Evolutionary conservation across 345 rosid species (phyloP), one percentile per base, ranked within the genome.

Genomic region (Salix viminalis): DNA sequence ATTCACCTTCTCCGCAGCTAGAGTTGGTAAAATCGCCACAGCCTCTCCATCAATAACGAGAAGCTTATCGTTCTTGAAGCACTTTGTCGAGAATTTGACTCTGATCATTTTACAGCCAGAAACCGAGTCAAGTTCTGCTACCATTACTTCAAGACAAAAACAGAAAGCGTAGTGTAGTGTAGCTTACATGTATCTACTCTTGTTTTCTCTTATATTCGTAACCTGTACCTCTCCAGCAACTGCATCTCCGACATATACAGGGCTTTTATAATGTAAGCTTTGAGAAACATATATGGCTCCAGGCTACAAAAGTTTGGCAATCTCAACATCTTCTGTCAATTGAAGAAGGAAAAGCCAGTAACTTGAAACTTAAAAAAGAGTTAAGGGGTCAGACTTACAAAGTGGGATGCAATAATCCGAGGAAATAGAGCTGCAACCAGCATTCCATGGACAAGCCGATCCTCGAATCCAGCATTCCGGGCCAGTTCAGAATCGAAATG

Each of bases 361-460:
- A 26, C 68, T 24, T 24, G 67, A 64, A 64, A 26, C 18, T 34
- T 18, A 65, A 65, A 32, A 12, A 30, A 65, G 68, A 11, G 64
- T 4, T 39, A 0, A 34, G 71, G 28, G 24, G 64, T 28, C 6
- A 16, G 73, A 79, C 95, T 92, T 84, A 92, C 99, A 58, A 90
- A 92, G 84, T 83, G 87, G 39, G 91, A 75, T 64, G 99, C 85
- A 81, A 93, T 92, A 16, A 91, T 92, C 62, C 86, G 86, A 44
- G 97, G 98, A 84, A 93, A 93, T 66, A 96, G 78, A 4, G 97
- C 78, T 71, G 97, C 97, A 18, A 91, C 92, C 71, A 96, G 94
- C 97, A 96, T 86, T 48, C 98, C 96, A 67, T 93, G 98, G 69
- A 96, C 98, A 79, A 91, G 81, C 30, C 82, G 77, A 79, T 85